Conservation (phyloP, 1,139 yeast genomes). For the Yamadazyma taylorii region DNA sequence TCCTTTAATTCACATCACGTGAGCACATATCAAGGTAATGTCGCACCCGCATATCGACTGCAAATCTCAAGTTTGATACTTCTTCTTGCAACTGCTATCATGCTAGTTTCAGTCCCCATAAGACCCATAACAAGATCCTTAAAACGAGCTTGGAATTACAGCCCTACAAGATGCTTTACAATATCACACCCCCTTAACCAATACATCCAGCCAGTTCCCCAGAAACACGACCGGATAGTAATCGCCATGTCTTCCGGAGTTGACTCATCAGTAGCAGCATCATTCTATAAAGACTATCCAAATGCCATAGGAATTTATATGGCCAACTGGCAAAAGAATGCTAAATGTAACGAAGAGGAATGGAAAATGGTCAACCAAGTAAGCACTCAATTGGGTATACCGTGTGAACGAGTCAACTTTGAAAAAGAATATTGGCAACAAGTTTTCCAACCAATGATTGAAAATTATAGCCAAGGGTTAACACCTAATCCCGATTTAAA, state of each 20-base stretch:
- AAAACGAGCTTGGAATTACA: too few species aligned
- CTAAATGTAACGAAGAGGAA: conserved; percentile 79
- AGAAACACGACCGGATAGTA: conserved; percentile 56
- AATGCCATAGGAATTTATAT: conserved; percentile 81
- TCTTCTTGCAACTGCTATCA: too few species aligned
- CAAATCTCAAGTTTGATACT: too few species aligned
- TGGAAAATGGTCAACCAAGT: conserved; percentile 82
- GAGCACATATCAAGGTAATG: too few species aligned
- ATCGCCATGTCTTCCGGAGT: conserved; percentile 98
- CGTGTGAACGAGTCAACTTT: conserved; percentile 76
- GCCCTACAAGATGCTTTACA: neutral
- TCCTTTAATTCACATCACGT: too few species aligned
- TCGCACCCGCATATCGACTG: too few species aligned
- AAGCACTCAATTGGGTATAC: conserved; percentile 59
- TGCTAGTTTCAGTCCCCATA: too few species aligned
- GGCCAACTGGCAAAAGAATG: conserved; percentile 85
- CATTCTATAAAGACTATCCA: conserved; percentile 51
- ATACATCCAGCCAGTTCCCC: conserved; percentile 46
- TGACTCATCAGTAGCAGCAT: conserved; percentile 89
- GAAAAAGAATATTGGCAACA: conserved; percentile 91
- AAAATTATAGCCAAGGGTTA: conserved; percentile 62
- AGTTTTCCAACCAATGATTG: conserved; percentile 91
- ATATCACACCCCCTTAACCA: conserved; percentile 1
- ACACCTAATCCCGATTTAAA: conserved; percentile 96
- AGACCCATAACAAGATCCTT: too few species aligned